A percentile compares a stretch with the other conserved stretches of the same genome.
Conservation (phyloP, 208 protist species). For the Trichomonas vaginalis region DNA sequence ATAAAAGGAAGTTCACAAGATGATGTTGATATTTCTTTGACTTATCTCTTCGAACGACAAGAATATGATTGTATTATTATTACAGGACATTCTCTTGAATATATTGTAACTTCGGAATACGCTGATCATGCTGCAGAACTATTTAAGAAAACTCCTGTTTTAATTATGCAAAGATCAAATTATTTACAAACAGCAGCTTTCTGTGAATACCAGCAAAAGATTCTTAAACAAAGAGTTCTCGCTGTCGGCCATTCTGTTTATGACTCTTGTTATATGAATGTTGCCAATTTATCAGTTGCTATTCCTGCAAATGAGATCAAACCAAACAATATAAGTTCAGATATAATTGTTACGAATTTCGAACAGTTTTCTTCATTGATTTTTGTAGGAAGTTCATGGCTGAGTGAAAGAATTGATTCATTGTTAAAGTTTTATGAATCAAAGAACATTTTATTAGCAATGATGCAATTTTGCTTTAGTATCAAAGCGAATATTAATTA, state of each 20-base stretch:
- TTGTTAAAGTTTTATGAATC: neutral
- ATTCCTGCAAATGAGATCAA: neutral
- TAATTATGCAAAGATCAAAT: neutral
- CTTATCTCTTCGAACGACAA: neutral
- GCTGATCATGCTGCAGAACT: neutral
- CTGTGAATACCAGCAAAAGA: neutral
- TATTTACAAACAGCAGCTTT: neutral
- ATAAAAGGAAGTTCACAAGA: neutral
- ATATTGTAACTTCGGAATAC: neutral
- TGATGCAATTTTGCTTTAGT: neutral
- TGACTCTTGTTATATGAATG: neutral
- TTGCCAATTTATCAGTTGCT: neutral
- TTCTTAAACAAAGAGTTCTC: neutral
- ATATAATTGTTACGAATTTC: neutral
- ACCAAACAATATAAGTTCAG: neutral
- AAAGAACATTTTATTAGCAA: neutral
- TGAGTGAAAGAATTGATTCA: neutral
- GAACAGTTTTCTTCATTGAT: neutral
- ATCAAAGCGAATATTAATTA: neutral
- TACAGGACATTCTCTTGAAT: neutral
- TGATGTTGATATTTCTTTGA: neutral
- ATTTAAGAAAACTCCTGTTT: neutral
- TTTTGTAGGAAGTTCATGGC: neutral
- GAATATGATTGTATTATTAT: neutral
- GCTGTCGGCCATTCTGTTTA: neutral